These are phyloP conservation scores for Elaeis guineensis DNA, from an alignment of 176 grass and related monocot genomes.

Conservation along the genomic window DNA sequence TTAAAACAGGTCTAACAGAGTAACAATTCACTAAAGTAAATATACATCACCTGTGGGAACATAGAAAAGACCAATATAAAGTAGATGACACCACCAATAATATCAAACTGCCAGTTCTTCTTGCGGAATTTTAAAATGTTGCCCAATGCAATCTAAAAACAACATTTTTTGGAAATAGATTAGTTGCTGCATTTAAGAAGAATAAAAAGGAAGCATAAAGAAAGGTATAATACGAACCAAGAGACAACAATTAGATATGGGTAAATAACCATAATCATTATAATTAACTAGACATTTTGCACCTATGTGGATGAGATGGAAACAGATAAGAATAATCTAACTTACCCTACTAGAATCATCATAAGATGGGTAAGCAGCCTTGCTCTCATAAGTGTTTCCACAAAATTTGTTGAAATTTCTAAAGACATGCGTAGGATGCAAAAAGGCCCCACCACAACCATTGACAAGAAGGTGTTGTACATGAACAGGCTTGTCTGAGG, in stretches of 20 bases:
- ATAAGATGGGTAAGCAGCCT: constrained; percentile 75
- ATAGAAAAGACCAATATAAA: constrained; percentile 94
- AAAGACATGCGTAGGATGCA: constrained; percentile 97
- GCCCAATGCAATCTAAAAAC: constrained; percentile 76
- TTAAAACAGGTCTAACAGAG: too few relatives aligned
- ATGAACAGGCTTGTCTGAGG: constrained; percentile 46
- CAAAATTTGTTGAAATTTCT: constrained; percentile 60
- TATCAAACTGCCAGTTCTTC: constrained; percentile 99
- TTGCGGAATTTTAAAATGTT: constrained; percentile 93
- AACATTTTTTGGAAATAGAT: too few relatives aligned
- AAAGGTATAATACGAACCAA: too few relatives aligned
- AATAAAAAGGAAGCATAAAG: too few relatives aligned
- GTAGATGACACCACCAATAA: constrained; percentile 94
- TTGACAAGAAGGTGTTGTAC: constrained; percentile 90
- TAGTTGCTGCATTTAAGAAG: too few relatives aligned
- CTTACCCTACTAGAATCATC: constrained; percentile 89
- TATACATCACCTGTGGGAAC: constrained; percentile 75
- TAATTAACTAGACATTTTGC: too few relatives aligned
- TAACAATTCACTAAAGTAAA: not conserved
- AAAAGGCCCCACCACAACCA: constrained; percentile 93
- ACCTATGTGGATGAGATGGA: too few relatives aligned
- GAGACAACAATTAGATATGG: too few relatives aligned
- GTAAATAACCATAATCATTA: too few relatives aligned
- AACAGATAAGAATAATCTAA: constrained; percentile 9
- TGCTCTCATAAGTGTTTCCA: constrained; percentile 70